These are phyloP conservation scores for Colletotrichum chlorophyti DNA, from an alignment of 2,329 filamentous ascomycete genomes.

Conservation along the genomic window DNA sequence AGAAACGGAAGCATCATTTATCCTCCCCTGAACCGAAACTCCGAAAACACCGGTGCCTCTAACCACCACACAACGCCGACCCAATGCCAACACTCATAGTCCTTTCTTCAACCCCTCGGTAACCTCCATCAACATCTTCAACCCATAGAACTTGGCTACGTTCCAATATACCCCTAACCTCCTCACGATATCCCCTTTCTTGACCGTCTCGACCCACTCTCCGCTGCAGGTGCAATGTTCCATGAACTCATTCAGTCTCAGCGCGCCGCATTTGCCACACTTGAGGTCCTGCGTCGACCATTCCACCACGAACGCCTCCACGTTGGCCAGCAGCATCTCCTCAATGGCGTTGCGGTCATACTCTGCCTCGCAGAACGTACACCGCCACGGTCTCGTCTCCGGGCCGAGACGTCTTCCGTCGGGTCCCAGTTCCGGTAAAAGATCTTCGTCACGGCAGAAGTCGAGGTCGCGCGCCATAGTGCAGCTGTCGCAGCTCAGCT, in stretches of 20 bases:
- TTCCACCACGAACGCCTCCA: conserved; percentile 76
- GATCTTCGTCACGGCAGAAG: conserved; percentile 85
- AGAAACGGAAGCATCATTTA: no score
- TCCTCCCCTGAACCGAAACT: no score
- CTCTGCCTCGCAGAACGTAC: conserved; percentile 75
- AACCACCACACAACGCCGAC: no score
- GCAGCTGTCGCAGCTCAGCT: conserved; percentile 88
- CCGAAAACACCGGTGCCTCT: no score
- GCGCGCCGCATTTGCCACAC: conserved; percentile 73
- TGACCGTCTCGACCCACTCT: conserved; percentile 77
- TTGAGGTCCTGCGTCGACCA: conserved; percentile 93
- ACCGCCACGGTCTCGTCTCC: conserved; percentile 69
- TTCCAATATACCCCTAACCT: conserved; percentile 73
- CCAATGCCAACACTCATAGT: no score
- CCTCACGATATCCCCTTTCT: conserved; percentile 69
- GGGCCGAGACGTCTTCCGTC: conserved; percentile 31
- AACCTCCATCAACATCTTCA: conserved; percentile 82
- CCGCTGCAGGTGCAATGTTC: conserved; percentile 96
- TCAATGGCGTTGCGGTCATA: conserved; percentile 84
- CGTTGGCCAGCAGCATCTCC: conserved; percentile 78
- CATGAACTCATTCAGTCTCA: conserved; percentile 91
- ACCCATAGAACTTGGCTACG: conserved; percentile 79
- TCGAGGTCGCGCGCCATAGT: conserved; percentile 89
- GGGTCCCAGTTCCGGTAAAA: conserved; percentile 62
- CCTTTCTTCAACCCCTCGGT: conserved; percentile 67